Conservation (phyloP, 176 grass and related monocot species). For the Zoysia pacifica region DNA sequence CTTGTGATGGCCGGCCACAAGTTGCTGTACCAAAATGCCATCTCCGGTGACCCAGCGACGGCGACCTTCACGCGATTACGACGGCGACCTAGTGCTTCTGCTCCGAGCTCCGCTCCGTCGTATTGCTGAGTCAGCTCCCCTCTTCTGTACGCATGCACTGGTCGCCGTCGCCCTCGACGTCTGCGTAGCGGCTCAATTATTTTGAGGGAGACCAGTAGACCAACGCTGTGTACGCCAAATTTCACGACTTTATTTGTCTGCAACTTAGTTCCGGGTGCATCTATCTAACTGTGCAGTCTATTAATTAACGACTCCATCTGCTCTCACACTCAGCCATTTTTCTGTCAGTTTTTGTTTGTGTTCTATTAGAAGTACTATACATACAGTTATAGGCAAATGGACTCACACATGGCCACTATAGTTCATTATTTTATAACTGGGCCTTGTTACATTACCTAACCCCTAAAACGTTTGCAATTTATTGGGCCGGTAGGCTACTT, state of each 20-base stretch:
- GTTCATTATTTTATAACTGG: no score
- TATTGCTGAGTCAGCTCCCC: neutral
- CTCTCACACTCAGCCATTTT: neutral
- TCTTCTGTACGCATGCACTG: neutral
- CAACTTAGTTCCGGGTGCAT: neutral
- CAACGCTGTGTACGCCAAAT: neutral
- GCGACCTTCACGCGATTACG: conserved; percentile 11
- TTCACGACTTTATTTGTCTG: neutral
- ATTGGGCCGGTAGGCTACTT: no score
- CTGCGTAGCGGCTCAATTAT: conserved; percentile 30
- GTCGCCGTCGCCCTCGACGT: conserved; percentile 27
- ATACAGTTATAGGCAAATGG: no score
- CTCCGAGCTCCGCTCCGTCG: neutral
- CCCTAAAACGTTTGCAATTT: no score
- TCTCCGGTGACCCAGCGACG: conserved; percentile 14
- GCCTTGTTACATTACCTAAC: no score
- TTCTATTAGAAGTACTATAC: no score
- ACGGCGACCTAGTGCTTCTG: conserved; percentile 24
- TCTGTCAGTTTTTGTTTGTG: no score
- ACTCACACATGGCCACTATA: no score
- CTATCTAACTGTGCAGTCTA: neutral
- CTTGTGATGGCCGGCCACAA: neutral
- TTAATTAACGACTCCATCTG: neutral
- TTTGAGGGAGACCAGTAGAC: conserved; percentile 32
- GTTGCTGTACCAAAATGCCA: conserved; percentile 18